These are phyloP conservation scores for Juglanconis sp. DNA, from an alignment of 2,329 filamentous ascomycete genomes.

Conservation along the genomic window DNA sequence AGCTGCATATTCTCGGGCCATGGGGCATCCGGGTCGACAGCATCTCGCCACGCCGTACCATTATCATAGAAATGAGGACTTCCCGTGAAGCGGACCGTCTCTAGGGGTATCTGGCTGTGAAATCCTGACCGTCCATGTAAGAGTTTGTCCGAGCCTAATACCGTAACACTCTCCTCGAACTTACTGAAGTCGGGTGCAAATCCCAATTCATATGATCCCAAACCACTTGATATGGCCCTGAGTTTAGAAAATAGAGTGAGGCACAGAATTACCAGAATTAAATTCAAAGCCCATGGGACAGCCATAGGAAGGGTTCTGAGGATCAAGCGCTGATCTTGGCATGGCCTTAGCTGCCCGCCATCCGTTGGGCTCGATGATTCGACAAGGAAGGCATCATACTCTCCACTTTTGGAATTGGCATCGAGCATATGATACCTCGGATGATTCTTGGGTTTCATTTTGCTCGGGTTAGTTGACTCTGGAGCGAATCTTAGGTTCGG, in stretches of 20 bases:
- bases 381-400: neutral
- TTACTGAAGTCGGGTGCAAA: constrained; percentile 1
- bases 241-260: neutral
- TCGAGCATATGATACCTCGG: neutral
- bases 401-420: neutral
- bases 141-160: neutral
- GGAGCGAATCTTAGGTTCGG: too few relatives aligned
- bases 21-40: neutral
- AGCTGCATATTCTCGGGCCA: constrained; percentile 3
- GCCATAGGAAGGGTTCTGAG: neutral
- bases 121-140: neutral
- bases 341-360: neutral
- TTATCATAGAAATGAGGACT: constrained; percentile 7
- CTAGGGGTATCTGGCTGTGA: neutral
- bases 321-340: neutral
- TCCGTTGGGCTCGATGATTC: neutral
- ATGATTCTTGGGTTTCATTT: neutral
- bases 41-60: neutral
- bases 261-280: neutral
- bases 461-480: too few relatives aligned
- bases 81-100: constrained; percentile 1
- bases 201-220: neutral
- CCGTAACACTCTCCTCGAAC: neutral
- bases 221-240: neutral
- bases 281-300: neutral